Percentiles rank a stretch among this genome's conserved stretches.
These are phyloP conservation scores for Pleurotus eryngii DNA, from an alignment of 768 basidiomycete genomes.

Conservation along the genomic window DNA sequence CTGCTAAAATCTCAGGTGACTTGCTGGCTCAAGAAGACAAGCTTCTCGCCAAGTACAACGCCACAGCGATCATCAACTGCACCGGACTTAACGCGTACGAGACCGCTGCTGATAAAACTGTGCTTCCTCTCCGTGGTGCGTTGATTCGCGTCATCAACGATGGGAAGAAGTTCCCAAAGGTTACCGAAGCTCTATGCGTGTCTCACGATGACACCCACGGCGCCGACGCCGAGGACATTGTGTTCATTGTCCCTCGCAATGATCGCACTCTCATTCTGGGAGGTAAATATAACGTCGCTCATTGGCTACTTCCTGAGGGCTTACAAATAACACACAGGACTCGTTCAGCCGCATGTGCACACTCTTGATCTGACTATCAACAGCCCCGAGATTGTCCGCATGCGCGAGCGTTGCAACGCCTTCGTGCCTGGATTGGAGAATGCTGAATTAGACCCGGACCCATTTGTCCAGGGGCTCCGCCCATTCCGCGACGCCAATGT, in stretches of 20 bases:
- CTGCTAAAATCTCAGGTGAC: slow-evolving; percentile 27
- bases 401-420: slow-evolving; percentile 25
- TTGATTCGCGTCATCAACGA: slow-evolving; percentile 33
- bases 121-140: slow-evolving; percentile 35
- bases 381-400: slow-evolving; percentile 25
- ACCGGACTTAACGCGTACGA: slow-evolving; percentile 29
- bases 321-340: slow-evolving; percentile 7
- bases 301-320: background rate
- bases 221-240: slow-evolving; percentile 25
- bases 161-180: slow-evolving; percentile 30
- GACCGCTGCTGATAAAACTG: slow-evolving; percentile 29
- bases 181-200: slow-evolving; percentile 28
- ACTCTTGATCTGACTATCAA: slow-evolving; percentile 23
- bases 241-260: slow-evolving; percentile 34
- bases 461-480: slow-evolving; percentile 26
- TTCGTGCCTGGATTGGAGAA: slow-evolving; percentile 24
- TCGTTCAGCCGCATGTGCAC: slow-evolving; percentile 22
- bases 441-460: slow-evolving; percentile 21
- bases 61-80: slow-evolving; percentile 31
- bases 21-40: slow-evolving; percentile 22
- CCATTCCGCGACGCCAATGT: slow-evolving; percentile 24
- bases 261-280: slow-evolving; percentile 32
- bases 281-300: slow-evolving; percentile 14
- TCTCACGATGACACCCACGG: slow-evolving; percentile 28
- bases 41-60: slow-evolving; percentile 22